phyloP scores from a whole-genome alignment of 1,139 yeast genomes.

The Suhomyces ambrosiae region DNA sequence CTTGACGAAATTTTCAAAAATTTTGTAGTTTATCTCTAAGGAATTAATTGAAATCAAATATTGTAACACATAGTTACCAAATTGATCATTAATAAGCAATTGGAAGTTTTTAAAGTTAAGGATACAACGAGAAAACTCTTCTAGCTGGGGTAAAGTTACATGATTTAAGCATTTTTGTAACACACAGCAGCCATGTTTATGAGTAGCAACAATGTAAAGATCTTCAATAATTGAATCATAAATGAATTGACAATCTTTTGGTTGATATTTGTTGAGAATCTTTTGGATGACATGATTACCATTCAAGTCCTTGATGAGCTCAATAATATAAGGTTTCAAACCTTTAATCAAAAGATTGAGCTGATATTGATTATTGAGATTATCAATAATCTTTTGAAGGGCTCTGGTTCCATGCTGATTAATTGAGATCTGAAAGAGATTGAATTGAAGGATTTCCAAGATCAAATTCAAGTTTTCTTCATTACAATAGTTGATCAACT shows the following conservation, averaged over 20 bases:
- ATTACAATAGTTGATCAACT: conserved; percentile 36
- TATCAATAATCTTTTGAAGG: conserved; percentile 47
- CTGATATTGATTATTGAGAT: conserved; percentile 39
- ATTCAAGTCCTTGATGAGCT: conserved; percentile 47
- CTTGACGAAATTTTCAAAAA: conserved; percentile 38
- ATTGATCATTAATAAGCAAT: conserved; percentile 44
- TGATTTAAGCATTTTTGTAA: conserved; percentile 51
- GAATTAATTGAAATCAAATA: conserved; percentile 47
- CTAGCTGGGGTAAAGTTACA: conserved; percentile 41
- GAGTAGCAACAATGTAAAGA: conserved; percentile 47
- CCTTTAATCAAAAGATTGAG: conserved; percentile 51
- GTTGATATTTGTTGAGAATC: conserved; percentile 43
- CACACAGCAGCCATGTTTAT: conserved; percentile 54
- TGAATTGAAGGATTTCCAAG: conserved; percentile 41
- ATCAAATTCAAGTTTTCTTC: conserved; percentile 41
- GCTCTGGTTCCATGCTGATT: conserved; percentile 52
- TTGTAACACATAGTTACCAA: conserved; percentile 52
- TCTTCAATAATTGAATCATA: conserved; percentile 43
- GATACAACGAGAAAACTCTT: conserved; percentile 39
- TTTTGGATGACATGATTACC: conserved; percentile 54
- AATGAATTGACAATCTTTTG: conserved; percentile 45
- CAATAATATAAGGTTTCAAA: conserved; percentile 52
- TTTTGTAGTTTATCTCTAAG: conserved; percentile 37
- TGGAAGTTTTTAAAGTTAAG: conserved; percentile 38
- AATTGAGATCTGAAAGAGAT: conserved; percentile 48